These are phyloP conservation scores for Protea cynaroides DNA, from an alignment of 164 flowering plant species.

Conservation along the genomic window DNA sequence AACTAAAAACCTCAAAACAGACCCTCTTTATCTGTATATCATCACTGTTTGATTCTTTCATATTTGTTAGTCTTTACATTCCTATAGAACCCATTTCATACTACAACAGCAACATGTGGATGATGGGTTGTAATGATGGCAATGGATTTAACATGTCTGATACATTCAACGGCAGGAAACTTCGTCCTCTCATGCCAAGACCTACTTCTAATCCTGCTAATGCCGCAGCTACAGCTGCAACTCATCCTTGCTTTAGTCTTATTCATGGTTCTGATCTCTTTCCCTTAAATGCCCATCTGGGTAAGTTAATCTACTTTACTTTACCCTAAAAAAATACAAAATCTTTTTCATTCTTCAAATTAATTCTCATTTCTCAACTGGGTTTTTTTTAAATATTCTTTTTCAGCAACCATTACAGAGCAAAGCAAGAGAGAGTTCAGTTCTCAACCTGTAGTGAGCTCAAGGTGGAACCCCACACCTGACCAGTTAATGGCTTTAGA, in stretches of 20 bases:
- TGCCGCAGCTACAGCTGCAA: not conserved
- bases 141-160: constrained; percentile 44
- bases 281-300: constrained; percentile 42
- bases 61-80: not conserved
- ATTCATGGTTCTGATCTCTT: constrained; percentile 37
- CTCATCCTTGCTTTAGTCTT: constrained; percentile 27
- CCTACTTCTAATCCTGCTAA: constrained; percentile 16
- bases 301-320: constrained; percentile 24
- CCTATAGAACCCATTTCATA: no score
- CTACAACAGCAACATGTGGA: constrained; percentile 32
- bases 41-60: not conserved
- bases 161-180: constrained; percentile 43
- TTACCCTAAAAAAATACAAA: no score
- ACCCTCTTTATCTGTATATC: no score
- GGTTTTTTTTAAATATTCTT: not conserved
- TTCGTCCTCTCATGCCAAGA: constrained; percentile 61
- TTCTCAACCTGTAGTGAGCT: constrained; percentile 47
- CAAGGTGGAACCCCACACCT: constrained; percentile 91
- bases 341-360: not conserved
- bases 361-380: not conserved
- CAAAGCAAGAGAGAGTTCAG: constrained; percentile 43
- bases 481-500: constrained; percentile 71
- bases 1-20: not conserved
- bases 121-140: constrained; percentile 60
- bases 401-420: constrained; percentile 27